Base-by-base conservation (phyloP, 2,329 filamentous ascomycete genomes). In the Clarireedia monteithiana region DNA sequence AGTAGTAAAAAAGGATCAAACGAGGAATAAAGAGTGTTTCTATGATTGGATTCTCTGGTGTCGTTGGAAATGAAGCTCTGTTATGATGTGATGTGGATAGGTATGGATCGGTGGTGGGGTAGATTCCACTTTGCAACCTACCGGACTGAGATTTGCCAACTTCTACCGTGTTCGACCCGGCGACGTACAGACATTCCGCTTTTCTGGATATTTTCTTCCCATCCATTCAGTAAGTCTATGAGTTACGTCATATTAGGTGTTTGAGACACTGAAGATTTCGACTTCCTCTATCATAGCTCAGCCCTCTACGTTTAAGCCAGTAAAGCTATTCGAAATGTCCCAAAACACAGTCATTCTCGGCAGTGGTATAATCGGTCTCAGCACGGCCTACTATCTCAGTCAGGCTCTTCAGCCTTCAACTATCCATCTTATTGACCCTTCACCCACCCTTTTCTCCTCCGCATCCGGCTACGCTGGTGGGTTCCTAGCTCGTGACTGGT, bases 381-480 rank as follows among this genome's bases (percentile, higher is more conserved):
- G 84, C 1, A 86, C 83, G 10, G 85, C 85, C n/a, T 89, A 85
- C 70, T 89, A 88, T 67, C 78, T 91, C 34, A 81, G 83, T 6
- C 69, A 71, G 53, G 72, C 72, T 60, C 72, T 52, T 67, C 70
- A 46, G 47, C 71, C 74, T 4, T 62, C 72, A 20, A 71, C 74
- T 34, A 82, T 85, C 52, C 79, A 83, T 59, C 70, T 86, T 23
- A 60, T 86, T 40, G 83, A 85, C 63, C 73, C 79, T 5, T 78
- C 78, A 4, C 68, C 75, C 0, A 68, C 81, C 59, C 76, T 91
- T 34, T 89, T 91, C 69, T 78, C 81, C 10, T 88, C 84, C 30
- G 87, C 88, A 0, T 91, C 86, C 2, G 87, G 88, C 1, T 84
- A 81, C 61, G 86, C 87, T 0, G 89, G 79, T 17, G 88, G 88